A percentile compares a stretch with the other conserved stretches of the same genome.
phyloP scores from a whole-genome alignment of 192 early-diverging fungal species.

The Piromyces finnis region DNA sequence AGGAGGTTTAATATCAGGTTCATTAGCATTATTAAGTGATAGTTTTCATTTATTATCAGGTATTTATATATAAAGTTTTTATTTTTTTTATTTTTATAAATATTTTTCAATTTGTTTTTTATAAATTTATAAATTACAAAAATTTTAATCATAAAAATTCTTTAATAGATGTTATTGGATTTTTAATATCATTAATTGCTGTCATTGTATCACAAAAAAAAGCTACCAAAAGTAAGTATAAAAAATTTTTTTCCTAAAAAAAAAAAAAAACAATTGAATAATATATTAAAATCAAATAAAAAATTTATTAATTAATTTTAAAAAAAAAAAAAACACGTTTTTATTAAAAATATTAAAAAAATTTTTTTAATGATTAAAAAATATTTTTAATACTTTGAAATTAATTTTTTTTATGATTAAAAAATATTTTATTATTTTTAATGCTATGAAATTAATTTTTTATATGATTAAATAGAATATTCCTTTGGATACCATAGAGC shows the following conservation, averaged over 20 bases:
- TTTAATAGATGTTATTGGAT: conserved; percentile 48
- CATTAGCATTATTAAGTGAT: conserved; percentile 53
- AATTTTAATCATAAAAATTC: too few relatives aligned
- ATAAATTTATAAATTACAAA: too few relatives aligned
- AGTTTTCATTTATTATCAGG: conserved; percentile 56
- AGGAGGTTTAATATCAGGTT: conserved; percentile 5
- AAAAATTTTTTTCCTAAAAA: too few relatives aligned
- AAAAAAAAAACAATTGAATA: not conserved
- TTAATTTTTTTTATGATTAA: too few relatives aligned
- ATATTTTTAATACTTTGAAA: too few relatives aligned
- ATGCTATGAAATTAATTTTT: too few relatives aligned
- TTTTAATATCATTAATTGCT: conserved; percentile 47
- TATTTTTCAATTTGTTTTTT: not conserved
- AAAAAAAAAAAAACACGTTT: too few relatives aligned
- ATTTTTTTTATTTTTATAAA: not conserved
- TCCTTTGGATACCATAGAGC: conserved; percentile 61
- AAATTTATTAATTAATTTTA: too few relatives aligned
- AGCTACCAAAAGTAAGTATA: conserved; percentile 33
- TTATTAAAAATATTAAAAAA: too few relatives aligned
- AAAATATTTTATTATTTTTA: too few relatives aligned
- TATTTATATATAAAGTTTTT: conserved; percentile 6
- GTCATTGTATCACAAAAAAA: conserved; percentile 38
- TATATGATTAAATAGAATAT: conserved; percentile 19
- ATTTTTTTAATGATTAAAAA: too few relatives aligned
- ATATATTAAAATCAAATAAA: too few relatives aligned